Evolutionary conservation across 768 basidiomycete species (phyloP), one percentile per base, ranked within the genome.

Genomic region (Cytidiella melzeri): DNA sequence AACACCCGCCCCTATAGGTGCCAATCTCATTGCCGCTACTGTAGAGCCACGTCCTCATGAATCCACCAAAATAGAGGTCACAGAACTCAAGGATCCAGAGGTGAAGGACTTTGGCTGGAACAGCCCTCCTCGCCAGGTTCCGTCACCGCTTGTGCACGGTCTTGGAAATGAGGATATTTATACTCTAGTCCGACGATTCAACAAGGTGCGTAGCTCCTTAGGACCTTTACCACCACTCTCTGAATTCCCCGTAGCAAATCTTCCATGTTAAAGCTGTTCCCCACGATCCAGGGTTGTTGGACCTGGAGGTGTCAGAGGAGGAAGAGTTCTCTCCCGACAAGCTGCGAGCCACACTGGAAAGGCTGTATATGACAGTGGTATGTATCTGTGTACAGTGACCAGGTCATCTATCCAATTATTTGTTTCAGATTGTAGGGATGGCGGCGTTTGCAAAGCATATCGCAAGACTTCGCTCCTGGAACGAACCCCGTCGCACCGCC

Each of bases 241-340:
- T n/a, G n/a, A n/a, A n/a, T n/a, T n/a, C n/a, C n/a, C 1, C 13
- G 2, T 45, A 70, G 70, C 69, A 71, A 65, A 58, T 72, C 12
- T 68, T 67, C 46, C 63, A 69, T 48, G 68, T 71, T 41, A 65
- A 68, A 30, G 63, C 64, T 10, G 56, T 64, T 23, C 57, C 63
- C 9, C 48, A 60, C 20, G 52, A 53, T 3, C 63, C 63, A 7
- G 63, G 63, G 7, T 57, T 61, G 9, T 66, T 73, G 18, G 73
- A 75, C 49, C 63, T 73, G 5, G 68, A 70, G 47, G 60, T 67
- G 7, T 55, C 67, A 2, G 61, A 60, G 7, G 57, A 69, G 20
- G 72, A 71, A 52, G 70, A 71, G 50, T 73, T 73, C 56, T 64
- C 68, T 1, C 66, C 72, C 0, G 73, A 73, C 54, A 73, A 71